Base-by-base conservation (phyloP, 192 early-diverging fungal genomes). In the Oehlia diaphana region DNA sequence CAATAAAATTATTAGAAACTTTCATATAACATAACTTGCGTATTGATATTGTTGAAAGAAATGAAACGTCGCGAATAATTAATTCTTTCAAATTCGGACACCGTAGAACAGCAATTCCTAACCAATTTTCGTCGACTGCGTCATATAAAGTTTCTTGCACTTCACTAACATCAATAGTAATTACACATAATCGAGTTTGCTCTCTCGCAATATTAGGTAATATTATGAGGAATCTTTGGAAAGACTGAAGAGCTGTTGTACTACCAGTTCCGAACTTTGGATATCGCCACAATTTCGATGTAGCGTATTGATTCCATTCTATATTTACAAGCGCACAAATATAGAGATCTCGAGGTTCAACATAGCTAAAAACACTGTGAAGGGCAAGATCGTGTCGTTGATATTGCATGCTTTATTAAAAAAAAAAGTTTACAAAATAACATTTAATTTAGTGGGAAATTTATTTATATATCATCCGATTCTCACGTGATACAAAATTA, bases 61-160 rank as follows among this genome's bases (percentile, higher is more conserved):
- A 70, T 44, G 68, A 70, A n/a, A 39, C 16, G 2, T 70, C 39
- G 4, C 68, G 39, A 70, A 70, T 70, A 12, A 70, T 70, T n/a
- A 70, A 39, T n/a, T 33, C 33, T 44, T 39, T 19, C n/a, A 70
- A 42, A 9, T 70, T 70, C 21, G 68, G 68, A 42, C 68, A 70
- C 9, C 21, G 68, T 21, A n/a, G 16, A 70, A 70, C 39, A 1
- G 44, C 39, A 44, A 70, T 44, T 70, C 14, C n/a, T 31, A 70
- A 42, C 68, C 68, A 70, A 70, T 44, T 44, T 44, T 70, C 68
- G n/a, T 70, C n/a, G 2, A 70, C n/a, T 10, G 68, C 47, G 8
- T 70, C 68, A 26, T 70, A 70, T 70, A 70, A 70, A n/a, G 68
- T 21, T 9, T 70, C 68, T 42, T 70, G 33, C 4, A 70, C 21